Percentiles rank a stretch among this genome's conserved stretches.
Conservation (phyloP, 1,284 basidiomycete species). For the Fomitiporia mediterranea region DNA sequence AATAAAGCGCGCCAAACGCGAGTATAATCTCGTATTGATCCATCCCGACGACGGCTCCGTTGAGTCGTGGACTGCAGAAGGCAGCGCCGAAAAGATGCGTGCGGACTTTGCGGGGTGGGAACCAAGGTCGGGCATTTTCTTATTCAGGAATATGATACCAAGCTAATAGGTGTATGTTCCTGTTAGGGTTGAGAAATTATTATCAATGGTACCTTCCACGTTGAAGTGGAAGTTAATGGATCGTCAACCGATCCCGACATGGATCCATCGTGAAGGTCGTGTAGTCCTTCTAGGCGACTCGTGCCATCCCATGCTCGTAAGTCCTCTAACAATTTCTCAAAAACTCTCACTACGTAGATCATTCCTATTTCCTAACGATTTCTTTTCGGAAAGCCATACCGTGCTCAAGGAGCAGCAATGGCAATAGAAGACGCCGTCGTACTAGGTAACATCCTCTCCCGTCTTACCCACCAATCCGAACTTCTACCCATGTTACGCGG, state of each 20-base stretch:
- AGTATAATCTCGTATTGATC: conserved; percentile 31
- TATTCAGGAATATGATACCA: neutral
- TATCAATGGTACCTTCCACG: conserved; percentile 38
- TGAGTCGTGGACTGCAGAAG: conserved; percentile 29
- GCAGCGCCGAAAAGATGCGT: conserved; percentile 31
- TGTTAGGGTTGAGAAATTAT: conserved; percentile 33
- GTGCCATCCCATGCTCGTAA: conserved; percentile 45
- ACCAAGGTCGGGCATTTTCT: conserved; percentile 28
- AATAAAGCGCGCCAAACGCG: conserved; percentile 26
- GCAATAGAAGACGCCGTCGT: conserved; percentile 52
- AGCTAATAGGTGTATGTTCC: neutral
- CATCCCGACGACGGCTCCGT: conserved; percentile 29
- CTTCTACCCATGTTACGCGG: conserved; percentile 42
- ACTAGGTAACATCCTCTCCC: conserved; percentile 43
- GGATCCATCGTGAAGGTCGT: conserved; percentile 44
- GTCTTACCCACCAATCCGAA: conserved; percentile 36
- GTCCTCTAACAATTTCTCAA: conserved; percentile 13
- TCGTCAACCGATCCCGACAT: conserved; percentile 36
- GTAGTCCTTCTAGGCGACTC: conserved; percentile 48
- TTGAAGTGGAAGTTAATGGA: conserved; percentile 34
- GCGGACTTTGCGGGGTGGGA: conserved; percentile 31
- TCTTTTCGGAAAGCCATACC: conserved; percentile 23
- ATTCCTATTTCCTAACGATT: neutral
- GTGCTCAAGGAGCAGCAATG: conserved; percentile 31
- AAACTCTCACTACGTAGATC: no score